phyloP scores from a whole-genome alignment of 1,284 basidiomycete genomes.

The Ceratobasidium sp. region DNA sequence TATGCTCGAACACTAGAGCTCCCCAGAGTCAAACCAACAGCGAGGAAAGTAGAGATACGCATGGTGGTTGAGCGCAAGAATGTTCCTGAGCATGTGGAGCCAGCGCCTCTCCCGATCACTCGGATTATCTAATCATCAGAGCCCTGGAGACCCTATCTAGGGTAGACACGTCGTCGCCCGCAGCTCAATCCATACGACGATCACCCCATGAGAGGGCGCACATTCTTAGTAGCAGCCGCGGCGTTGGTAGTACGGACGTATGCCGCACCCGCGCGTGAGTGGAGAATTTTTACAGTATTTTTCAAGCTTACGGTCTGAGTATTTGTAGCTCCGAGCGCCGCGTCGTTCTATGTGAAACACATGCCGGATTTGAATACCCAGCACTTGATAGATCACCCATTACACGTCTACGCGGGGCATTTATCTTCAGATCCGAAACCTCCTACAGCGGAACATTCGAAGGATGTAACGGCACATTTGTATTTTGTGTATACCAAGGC shows the following conservation, averaged over 20 bases:
- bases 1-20: conserved; percentile 63
- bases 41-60: conserved; percentile 6
- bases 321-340: conserved; percentile 64
- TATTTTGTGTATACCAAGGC: conserved; percentile 95
- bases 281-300: background rate
- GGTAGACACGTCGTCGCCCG: conserved; percentile 31
- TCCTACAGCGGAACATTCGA: conserved; percentile 60
- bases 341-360: conserved; percentile 84
- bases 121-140: background rate
- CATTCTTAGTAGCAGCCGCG: background rate
- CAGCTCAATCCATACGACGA: conserved; percentile 25
- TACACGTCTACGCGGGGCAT: conserved; percentile 86
- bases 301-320: background rate
- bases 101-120: conserved; percentile 29
- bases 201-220: background rate
- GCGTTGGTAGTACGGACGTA: conserved; percentile 2
- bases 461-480: conserved; percentile 79
- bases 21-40: conserved; percentile 54
- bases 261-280: conserved; percentile 34
- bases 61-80: conserved; percentile 55
- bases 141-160: background rate
- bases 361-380: conserved; percentile 83
- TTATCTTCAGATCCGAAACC: conserved; percentile 82
- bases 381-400: conserved; percentile 66
- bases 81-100: conserved; percentile 43